Conservation (phyloP, 2,329 filamentous ascomycete species). For the Chaetomium globosum region DNA sequence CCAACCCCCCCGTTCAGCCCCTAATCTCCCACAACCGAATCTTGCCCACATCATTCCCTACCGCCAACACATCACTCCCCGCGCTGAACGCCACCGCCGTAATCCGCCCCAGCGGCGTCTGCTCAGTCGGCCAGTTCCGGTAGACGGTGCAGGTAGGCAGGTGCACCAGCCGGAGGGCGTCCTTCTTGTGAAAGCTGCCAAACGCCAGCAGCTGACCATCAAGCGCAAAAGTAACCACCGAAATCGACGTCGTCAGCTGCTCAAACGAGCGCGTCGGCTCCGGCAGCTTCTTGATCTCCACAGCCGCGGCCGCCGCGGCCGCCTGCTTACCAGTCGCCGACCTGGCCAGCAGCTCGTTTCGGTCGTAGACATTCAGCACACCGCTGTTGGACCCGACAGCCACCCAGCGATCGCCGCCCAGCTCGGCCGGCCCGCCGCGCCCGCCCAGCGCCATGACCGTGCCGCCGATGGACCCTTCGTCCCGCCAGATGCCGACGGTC, state of each 20-base stretch:
- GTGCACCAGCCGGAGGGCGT: slow-evolving; percentile 85
- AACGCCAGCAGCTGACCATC: slow-evolving; percentile 90
- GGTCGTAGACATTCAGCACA: slow-evolving; percentile 92
- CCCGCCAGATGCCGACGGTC: slow-evolving; percentile 81
- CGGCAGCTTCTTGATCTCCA: slow-evolving; percentile 66
- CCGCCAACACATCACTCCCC: slow-evolving; percentile 71
- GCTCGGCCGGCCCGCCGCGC: slow-evolving; percentile 57
- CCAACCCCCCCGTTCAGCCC: slow-evolving; percentile 45
- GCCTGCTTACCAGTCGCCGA: slow-evolving; percentile 25
- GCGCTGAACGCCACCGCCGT: slow-evolving; percentile 71
- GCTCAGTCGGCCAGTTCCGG: slow-evolving; percentile 92
- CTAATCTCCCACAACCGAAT: slow-evolving; percentile 89
- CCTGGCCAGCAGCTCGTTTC: slow-evolving; percentile 61
- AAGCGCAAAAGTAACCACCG: slow-evolving; percentile 76
- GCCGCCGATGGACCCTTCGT: slow-evolving; percentile 85
- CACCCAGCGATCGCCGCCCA: slow-evolving; percentile 86
- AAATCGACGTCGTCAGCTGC: slow-evolving; percentile 85
- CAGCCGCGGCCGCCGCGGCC: background rate
- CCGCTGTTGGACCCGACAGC: slow-evolving; percentile 84
- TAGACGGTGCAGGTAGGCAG: slow-evolving; percentile 91
- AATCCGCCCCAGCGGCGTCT: slow-evolving; percentile 84
- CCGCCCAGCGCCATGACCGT: slow-evolving; percentile 82
- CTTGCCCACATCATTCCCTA: slow-evolving; percentile 87
- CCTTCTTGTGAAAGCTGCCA: slow-evolving; percentile 82
- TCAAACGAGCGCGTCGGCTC: slow-evolving; percentile 74